A percentile compares a stretch with the other conserved stretches of the same genome.
Evolutionary conservation across 2,329 filamentous ascomycete genomes (phyloP).

Genomic region (Curvularia hawaiiensis): DNA sequence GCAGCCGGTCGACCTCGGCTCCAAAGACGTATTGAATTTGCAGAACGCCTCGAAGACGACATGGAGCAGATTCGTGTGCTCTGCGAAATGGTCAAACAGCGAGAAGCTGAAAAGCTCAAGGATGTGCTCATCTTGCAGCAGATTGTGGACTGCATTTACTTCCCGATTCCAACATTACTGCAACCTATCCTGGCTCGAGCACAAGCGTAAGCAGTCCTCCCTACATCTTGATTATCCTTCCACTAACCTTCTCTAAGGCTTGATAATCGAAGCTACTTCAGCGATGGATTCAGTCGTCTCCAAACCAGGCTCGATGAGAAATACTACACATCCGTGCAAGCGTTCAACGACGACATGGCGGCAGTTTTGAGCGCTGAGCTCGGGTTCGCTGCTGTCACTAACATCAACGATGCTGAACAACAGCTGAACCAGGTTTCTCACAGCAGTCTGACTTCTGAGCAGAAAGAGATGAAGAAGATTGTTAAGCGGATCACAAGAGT

Average conservation of each 20-base stretch:
- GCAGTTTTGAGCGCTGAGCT: constrained; percentile 61
- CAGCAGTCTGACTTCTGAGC: constrained; percentile 60
- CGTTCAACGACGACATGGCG: constrained; percentile 65
- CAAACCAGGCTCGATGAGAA: constrained; percentile 60
- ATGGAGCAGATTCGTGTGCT: constrained; percentile 76
- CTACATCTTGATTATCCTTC: not conserved
- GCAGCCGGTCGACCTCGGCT: constrained; percentile 78
- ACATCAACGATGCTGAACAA: constrained; percentile 48
- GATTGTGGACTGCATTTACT: constrained; percentile 88
- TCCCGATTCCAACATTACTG: constrained; percentile 80
- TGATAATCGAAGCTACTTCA: constrained; percentile 60
- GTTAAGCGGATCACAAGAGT: constrained; percentile 88
- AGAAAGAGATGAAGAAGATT: constrained; percentile 81
- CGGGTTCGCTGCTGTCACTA: constrained; percentile 53
- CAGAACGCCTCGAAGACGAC: constrained; percentile 74
- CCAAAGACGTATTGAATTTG: constrained; percentile 85
- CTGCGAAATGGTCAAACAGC: constrained; percentile 71
- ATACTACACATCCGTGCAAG: constrained; percentile 63
- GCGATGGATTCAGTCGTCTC: constrained; percentile 58
- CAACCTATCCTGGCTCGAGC: constrained; percentile 80
- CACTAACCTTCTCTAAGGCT: constrained; percentile 26
- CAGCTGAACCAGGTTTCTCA: constrained; percentile 51
- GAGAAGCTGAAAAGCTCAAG: constrained; percentile 78
- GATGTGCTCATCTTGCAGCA: constrained; percentile 76
- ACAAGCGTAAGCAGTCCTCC: constrained; percentile 69